Percentiles rank a stretch among this genome's conserved stretches.
Conservation (phyloP, 805 yeast genomes). For the Monosporozyma aquatica region DNA sequence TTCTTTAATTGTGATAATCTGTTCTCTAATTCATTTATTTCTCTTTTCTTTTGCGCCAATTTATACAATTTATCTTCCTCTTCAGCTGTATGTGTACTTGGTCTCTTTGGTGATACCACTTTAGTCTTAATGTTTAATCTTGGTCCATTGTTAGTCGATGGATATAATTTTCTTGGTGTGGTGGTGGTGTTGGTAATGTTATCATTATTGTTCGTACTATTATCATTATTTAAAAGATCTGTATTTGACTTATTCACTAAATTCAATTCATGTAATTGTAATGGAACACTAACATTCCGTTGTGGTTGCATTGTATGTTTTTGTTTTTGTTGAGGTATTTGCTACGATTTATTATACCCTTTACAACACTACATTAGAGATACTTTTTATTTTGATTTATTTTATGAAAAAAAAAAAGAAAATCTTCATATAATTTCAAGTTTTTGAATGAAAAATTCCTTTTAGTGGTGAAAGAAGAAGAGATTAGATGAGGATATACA, state of each 20-base stretch:
- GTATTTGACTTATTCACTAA: constrained; percentile 17
- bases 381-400: no score
- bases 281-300: constrained; percentile 15
- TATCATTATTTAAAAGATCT: not conserved
- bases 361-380: no score
- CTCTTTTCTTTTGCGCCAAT: constrained; percentile 46
- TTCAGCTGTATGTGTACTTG: no score
- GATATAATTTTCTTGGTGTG: constrained; percentile 5
- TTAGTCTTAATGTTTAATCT: constrained; percentile 1
- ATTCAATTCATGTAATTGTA: constrained; percentile 20
- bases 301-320: constrained; percentile 8
- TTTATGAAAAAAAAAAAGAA: no score
- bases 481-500: no score
- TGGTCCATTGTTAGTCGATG: constrained; percentile 2
- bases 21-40: constrained; percentile 41
- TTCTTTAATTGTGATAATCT: constrained; percentile 31
- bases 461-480: not conserved
- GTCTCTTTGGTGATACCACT: constrained; percentile 4
- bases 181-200: no score
- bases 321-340: not conserved
- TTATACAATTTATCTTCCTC: constrained; percentile 25
- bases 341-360: no score
- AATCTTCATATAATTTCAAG: no score
- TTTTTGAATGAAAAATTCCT: no score
- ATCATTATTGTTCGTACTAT: no score